Conservation (phyloP, 2,329 filamentous ascomycete genomes). For the Curvularia eragrostidis region DNA sequence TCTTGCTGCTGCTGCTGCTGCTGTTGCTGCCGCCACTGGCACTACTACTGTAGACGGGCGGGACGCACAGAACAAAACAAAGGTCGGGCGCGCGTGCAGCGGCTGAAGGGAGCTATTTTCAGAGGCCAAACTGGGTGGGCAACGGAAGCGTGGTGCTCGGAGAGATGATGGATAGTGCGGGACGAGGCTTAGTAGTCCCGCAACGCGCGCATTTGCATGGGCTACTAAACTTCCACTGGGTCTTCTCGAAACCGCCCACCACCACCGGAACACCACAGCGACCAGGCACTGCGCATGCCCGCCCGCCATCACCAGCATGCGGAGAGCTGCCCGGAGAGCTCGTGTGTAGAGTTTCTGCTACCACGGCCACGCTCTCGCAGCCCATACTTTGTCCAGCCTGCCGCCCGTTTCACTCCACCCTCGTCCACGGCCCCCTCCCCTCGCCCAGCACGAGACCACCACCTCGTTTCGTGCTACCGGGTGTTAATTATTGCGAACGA, state of each 20-base stretch:
- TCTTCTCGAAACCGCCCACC: slow-evolving; percentile 18
- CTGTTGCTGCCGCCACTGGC: neutral
- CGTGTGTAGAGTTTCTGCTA: neutral
- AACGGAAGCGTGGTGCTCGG: slow-evolving; percentile 17
- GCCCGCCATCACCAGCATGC: neutral
- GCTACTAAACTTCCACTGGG: slow-evolving; percentile 15
- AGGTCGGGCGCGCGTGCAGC: slow-evolving; percentile 4
- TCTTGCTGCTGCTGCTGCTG: neutral
- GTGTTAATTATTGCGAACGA: slow-evolving; percentile 9
- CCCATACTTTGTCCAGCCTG: neutral
- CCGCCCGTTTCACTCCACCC: neutral
- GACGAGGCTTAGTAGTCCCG: slow-evolving; percentile 25
- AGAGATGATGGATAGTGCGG: slow-evolving; percentile 21
- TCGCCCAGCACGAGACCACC: neutral
- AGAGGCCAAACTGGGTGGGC: neutral
- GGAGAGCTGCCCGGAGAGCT: no score
- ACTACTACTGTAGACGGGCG: neutral
- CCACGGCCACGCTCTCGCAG: neutral
- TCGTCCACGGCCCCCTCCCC: neutral
- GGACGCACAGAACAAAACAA: slow-evolving; percentile 2
- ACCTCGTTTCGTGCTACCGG: slow-evolving; percentile 3
- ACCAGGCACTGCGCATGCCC: neutral
- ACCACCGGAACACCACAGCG: neutral
- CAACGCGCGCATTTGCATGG: slow-evolving; percentile 17
- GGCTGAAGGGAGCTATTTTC: slow-evolving; percentile 3